Conservation (phyloP, 2,329 filamentous ascomycete genomes). For the Gremmenia infestans region DNA sequence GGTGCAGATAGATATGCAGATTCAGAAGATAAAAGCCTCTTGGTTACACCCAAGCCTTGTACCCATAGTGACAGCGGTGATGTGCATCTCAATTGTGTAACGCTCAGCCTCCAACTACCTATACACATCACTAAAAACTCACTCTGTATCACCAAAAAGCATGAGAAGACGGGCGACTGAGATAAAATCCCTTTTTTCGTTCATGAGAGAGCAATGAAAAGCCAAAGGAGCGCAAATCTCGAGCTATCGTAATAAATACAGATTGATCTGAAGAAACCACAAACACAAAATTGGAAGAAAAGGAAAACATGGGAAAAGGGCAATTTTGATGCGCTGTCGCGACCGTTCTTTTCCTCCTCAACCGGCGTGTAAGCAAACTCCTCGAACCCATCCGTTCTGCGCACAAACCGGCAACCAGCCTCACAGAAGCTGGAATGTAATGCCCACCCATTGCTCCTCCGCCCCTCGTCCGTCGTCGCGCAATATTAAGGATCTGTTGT, state of each 20-base stretch:
- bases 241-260: conserved; percentile 32
- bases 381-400: conserved; percentile 22
- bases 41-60: not conserved
- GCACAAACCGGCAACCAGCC: conserved; percentile 20
- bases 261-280: conserved; percentile 23
- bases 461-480: conserved; percentile 18
- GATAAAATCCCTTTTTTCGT: conserved; percentile 25
- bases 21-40: not conserved
- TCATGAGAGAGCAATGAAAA: conserved; percentile 26
- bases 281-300: conserved; percentile 11
- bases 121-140: not conserved
- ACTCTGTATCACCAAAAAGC: not conserved
- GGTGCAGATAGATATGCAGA: not conserved
- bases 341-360: conserved; percentile 17
- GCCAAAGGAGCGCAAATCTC: conserved; percentile 25
- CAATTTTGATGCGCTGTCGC: conserved; percentile 23
- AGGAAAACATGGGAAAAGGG: conserved; percentile 13
- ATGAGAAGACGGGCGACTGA: conserved; percentile 3
- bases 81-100: not conserved
- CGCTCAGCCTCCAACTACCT: not conserved
- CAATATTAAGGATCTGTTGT: conserved; percentile 28
- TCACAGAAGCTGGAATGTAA: conserved; percentile 29
- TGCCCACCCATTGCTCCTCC: conserved; percentile 22
- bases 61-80: not conserved
- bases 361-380: conserved; percentile 21